Evolutionary conservation across 2,329 filamentous ascomycete species (phyloP), one percentile per base, ranked within the genome.

Genomic region (Orbilia brochopaga): DNA sequence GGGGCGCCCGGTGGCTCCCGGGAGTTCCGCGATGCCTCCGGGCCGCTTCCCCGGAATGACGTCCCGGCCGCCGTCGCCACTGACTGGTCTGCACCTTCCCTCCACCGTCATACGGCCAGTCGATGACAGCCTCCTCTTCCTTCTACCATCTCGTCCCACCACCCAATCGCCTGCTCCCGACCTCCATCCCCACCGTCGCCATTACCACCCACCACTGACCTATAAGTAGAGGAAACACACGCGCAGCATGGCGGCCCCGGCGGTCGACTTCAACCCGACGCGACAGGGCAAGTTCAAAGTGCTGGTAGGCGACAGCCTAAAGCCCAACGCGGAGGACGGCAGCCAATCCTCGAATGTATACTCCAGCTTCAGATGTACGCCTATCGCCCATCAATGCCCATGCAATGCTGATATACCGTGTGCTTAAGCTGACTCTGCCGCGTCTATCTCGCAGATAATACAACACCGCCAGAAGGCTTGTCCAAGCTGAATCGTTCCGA

Each of bases 211-310:
- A 17, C 19, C 19, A 21, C 23, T 17, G 2, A 3, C 46, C 11
- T 17, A 3, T 6, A 23, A 8, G 8, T 32, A 51, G 46, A 51
- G 46, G 19, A 46, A 2, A 3, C 37, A 3, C 37, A 21, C 10
- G 24, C 13, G 5, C 32, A 53, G n/a, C 46, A 69, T 69, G 66
- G 60, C 60, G 44, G 66, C 50, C 51, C 35, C 65, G 30, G 44
- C 57, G 6, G 65, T 70, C 66, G 66, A 70, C 57, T 70, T 70
- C 50, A 70, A 70, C 52, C 48, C 66, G 55, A 70, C 66, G 66
- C 66, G 60, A 64, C 59, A 70, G 40, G 66, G 66, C 59, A 70
- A 70, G 59, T 70, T 70, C 60, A 70, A 70, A 50, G 66, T 70
- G 35, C 66, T 70, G 19, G 60, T 70, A n/a, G 66, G 66, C 42